Base-by-base conservation (phyloP, 306 rosid genomes). In the Trifolium dubium region DNA sequence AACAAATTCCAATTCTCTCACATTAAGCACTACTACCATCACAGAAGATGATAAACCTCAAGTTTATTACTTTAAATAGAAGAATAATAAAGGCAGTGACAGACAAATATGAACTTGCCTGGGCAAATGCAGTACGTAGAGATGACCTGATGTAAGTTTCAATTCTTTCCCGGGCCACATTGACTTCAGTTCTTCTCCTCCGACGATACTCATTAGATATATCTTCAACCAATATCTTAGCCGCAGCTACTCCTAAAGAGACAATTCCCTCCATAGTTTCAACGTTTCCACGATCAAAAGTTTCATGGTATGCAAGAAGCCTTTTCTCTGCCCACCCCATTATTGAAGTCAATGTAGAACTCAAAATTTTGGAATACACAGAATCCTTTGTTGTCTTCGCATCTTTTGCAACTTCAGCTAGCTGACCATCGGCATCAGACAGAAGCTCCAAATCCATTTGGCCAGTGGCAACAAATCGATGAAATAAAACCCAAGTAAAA, bases 261-360 rank as follows among this genome's bases (percentile, higher is more conserved):
- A 94, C 96, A 79, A 94, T 94, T 29, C 95, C 97, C 73, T 89
- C 86, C 97, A 92, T 89, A 78, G 88, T 82, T 74, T 92, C 95
- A 50, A 89, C 84, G 63, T 89, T 94, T 71, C 83, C 87, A 47
- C 80, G 73, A 75, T 89, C 99, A 79, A 94, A 94, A 49, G 99
- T 94, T 83, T 94, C 99, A 65, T 94, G 99, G 83, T 94, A 94
- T 3, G 99, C 99, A 82, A 94, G 97, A 40, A 92, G 98, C 86
- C 99, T 85, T 83, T 92, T 92, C 86, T 94, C 99, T 12, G 96
- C 95, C 99, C 97, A 94, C 23, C 99, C 99, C 87, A 94, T 43
- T 64, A 94, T 86, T 1, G 96, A 78, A 84, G 92, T 89, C 92
- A 94, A 82, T 13, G 96, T 88, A 43, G 95, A 91, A 82, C 97